Conservation (phyloP, 441 rosid species). For the Adansonia grandidieri region DNA sequence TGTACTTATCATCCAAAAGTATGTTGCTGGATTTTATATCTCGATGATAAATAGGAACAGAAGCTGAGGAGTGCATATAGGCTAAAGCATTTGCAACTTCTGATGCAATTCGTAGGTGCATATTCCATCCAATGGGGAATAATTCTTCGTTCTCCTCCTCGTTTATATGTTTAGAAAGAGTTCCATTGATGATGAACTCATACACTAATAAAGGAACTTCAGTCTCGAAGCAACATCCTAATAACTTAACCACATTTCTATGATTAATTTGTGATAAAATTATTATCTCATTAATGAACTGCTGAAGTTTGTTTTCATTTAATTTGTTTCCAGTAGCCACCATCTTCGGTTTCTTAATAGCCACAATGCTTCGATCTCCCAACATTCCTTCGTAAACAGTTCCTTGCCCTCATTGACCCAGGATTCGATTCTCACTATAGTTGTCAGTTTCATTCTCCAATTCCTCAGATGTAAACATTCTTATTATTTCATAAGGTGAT, state of each 20-base stretch:
- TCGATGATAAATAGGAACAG: conserved; percentile 12
- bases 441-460: conserved; percentile 34
- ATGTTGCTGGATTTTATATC: not conserved
- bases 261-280: not conserved
- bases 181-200: not conserved
- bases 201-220: not conserved
- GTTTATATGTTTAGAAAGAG: not conserved
- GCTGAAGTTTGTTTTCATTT: not conserved
- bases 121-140: not conserved
- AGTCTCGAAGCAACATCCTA: not conserved
- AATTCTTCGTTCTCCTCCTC: not conserved
- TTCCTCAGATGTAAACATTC: conserved; percentile 30
- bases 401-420: too few species aligned
- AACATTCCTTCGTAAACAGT: conserved; percentile 21
- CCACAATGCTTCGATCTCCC: conserved; percentile 18
- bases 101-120: not conserved
- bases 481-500: conserved; percentile 4
- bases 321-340: too few species aligned
- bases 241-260: not conserved
- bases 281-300: not conserved
- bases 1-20: not conserved
- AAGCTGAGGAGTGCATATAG: not conserved
- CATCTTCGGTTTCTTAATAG: conserved; percentile 33
- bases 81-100: not conserved
- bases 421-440: conserved; percentile 25